Evolutionary conservation across 179 eudicot genomes (phyloP).

Genomic region (Kewa caespitosa): DNA sequence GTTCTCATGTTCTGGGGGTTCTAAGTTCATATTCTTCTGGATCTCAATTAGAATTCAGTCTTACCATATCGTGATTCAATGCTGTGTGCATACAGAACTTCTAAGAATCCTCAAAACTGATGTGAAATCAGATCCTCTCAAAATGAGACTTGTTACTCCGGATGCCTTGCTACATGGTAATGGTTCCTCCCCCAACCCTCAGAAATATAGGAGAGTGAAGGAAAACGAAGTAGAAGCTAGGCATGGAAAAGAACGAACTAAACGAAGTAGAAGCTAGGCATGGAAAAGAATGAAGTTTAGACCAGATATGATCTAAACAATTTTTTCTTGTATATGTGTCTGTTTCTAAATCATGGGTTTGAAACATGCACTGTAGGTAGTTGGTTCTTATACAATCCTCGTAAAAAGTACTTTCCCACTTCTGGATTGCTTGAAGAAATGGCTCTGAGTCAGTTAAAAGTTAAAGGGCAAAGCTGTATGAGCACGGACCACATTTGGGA

Average conservation of each 20-base stretch:
- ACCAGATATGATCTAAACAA: not conserved
- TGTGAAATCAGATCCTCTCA: constrained; percentile 21
- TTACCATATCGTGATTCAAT: not conserved
- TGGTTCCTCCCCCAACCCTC: not conserved
- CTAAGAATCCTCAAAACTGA: constrained; percentile 14
- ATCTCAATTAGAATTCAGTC: not conserved
- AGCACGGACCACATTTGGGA: not conserved
- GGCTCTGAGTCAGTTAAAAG: not conserved
- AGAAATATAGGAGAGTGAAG: not conserved
- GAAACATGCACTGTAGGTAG: not conserved
- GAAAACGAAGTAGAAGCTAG: not conserved
- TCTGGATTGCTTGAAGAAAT: not conserved
- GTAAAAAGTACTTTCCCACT: not conserved
- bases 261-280: not conserved
- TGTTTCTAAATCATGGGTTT: not conserved
- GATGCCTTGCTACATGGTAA: constrained; percentile 11
- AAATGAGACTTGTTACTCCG: constrained; percentile 10
- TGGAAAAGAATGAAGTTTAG: not conserved
- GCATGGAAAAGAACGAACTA: not conserved
- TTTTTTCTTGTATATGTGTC: not conserved
- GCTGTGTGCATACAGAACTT: constrained; percentile 7
- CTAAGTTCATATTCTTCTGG: not conserved
- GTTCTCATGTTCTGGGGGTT: not conserved
- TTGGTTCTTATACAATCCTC: not conserved
- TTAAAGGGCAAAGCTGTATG: not conserved